Conservation (phyloP, 1,139 yeast genomes). For the Protomyces inouyei region DNA sequence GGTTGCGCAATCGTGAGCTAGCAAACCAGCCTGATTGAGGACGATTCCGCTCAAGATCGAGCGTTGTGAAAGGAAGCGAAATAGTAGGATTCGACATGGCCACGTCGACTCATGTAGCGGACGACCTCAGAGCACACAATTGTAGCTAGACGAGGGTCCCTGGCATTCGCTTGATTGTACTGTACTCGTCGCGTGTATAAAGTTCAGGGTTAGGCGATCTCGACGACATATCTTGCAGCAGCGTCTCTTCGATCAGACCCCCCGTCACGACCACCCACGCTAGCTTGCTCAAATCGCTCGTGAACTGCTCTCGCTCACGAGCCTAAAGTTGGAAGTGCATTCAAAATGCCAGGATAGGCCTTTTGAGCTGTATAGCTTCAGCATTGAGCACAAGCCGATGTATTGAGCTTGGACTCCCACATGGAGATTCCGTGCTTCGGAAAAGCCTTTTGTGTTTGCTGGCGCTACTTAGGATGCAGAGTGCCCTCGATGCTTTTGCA, state of each 20-base stretch:
- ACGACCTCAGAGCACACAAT: too few relatives aligned
- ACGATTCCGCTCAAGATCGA: background rate
- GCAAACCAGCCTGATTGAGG: constrained; percentile 1
- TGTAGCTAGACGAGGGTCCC: too few relatives aligned
- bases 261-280: background rate
- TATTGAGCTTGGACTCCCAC: background rate
- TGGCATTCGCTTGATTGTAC: too few relatives aligned
- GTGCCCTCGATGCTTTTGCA: too few relatives aligned
- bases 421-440: background rate
- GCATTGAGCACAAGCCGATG: background rate
- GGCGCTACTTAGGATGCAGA: too few relatives aligned
- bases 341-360: background rate
- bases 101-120: too few relatives aligned
- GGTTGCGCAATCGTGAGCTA: constrained; percentile 20
- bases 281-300: background rate
- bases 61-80: constrained; percentile 16
- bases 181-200: too few relatives aligned
- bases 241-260: too few relatives aligned
- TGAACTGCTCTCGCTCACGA: background rate
- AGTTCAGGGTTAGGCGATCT: too few relatives aligned
- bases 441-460: too few relatives aligned
- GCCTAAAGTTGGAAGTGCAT: background rate
- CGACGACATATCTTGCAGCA: too few relatives aligned
- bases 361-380: background rate
- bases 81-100: constrained; percentile 17